Evolutionary conservation across 345 rosid species (phyloP), one percentile per base, ranked within the genome.

Genomic region (Salix purpurea): DNA sequence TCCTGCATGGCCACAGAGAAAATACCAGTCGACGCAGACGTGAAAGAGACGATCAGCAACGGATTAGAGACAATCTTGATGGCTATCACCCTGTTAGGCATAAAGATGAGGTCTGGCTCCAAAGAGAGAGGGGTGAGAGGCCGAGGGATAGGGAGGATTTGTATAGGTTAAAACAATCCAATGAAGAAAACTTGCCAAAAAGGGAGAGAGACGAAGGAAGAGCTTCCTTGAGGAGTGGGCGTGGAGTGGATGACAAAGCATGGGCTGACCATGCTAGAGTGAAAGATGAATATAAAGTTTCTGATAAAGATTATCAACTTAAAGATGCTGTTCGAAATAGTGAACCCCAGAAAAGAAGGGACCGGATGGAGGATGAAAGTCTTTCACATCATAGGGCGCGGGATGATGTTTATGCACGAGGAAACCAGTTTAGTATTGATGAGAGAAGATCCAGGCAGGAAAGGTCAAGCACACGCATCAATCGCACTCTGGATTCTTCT

Each of bases 21-120:
- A 80, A 77, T 58, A 76, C 79, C 62, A 79, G 90, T 81, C 90
- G 89, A 74, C 89, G 87, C 65, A 91, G 88, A 84, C 90, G 92
- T 76, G 99, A 93, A 81, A 90, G 97, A 92, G 96, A 90, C 67
- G 89, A 88, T 79, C 89, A 84, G 80, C 94, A 85, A 79, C 90
- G 93, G 85, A 88, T 67, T 77, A 89, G 97, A 80, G 99, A 91
- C 68, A 83, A 76, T 82, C 77, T 87, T 80, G 92, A 92, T 48
- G 95, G 89, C 72, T 89, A 82, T 80, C 87, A 83, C 78, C 83
- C 97, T 88, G 83, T 78, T 69, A 88, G 94, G 86, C 94, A 89
- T 69, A 93, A 89, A 84, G 97, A 91, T 80, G 96, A 93, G 79
- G 78, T 75, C 67, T 89, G 89, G 89, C 65, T 80, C 58, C 90